Conservation (phyloP, 345 rosid species). For the Jatropha curcas region DNA sequence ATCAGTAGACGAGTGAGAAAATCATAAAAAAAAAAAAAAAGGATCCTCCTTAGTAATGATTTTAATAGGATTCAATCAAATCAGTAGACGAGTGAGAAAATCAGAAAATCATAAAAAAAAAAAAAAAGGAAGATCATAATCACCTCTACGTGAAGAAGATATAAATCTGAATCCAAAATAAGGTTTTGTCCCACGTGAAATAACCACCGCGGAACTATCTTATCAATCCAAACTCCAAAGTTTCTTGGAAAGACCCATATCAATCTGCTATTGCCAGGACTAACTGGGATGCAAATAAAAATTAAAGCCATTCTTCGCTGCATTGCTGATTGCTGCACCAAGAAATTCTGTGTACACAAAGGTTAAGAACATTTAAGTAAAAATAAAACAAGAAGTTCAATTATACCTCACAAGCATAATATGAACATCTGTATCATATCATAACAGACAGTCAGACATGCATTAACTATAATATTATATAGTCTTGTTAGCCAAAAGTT, state of each 20-base stretch:
- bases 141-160: conserved; percentile 88
- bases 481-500: background rate
- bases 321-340: conserved; percentile 27
- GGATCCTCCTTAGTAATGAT: no score
- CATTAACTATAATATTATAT: background rate
- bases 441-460: background rate
- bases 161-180: conserved; percentile 83
- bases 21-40: no score
- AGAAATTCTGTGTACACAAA: background rate
- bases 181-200: conserved; percentile 78
- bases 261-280: conserved; percentile 85
- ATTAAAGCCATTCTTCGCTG: conserved; percentile 51
- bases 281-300: conserved; percentile 85
- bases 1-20: background rate
- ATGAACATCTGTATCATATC: background rate
- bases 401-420: background rate
- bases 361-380: background rate
- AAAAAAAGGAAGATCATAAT: no score
- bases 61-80: no score
- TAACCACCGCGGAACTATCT: conserved; percentile 78
- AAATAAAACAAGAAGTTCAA: background rate
- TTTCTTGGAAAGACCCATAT: conserved; percentile 85
- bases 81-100: no score
- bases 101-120: no score
- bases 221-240: conserved; percentile 64